Conservation (phyloP, 108 stramenopile species). For the Cyclotella distinguenda region DNA sequence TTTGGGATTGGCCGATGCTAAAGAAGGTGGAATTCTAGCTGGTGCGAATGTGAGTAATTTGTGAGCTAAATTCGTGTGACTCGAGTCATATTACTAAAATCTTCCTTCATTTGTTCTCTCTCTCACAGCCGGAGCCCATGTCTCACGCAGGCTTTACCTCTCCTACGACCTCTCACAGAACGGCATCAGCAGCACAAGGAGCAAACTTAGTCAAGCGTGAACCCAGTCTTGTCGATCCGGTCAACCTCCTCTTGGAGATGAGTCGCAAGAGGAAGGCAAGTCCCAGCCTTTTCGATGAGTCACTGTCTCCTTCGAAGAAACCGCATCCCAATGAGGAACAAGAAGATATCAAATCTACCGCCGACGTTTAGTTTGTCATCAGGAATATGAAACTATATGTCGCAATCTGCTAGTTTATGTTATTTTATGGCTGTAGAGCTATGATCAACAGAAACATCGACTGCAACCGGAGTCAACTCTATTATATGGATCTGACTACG, state of each 20-base stretch:
- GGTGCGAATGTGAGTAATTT: conserved; percentile 46
- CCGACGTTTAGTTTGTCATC: no score
- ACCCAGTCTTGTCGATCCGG: conserved; percentile 5
- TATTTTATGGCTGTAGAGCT: no score
- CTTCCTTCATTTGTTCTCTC: neutral
- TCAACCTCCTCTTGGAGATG: neutral
- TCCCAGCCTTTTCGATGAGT: conserved; percentile 8
- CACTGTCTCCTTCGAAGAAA: neutral
- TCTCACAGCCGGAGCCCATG: conserved; percentile 16
- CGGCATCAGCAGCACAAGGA: neutral
- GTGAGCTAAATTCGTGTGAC: neutral
- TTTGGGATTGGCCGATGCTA: conserved; percentile 71
- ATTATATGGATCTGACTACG: conserved; percentile 13
- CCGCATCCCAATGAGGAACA: conserved; percentile 1
- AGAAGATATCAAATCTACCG: neutral
- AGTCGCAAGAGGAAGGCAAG: conserved; percentile 21
- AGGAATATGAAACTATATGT: no score
- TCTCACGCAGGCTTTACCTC: conserved; percentile 25
- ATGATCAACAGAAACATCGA: no score
- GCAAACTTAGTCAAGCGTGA: neutral
- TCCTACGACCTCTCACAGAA: neutral
- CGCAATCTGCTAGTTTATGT: no score
- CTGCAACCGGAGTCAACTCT: neutral
- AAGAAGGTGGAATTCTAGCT: conserved; percentile 67
- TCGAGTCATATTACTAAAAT: neutral